Base-by-base conservation (phyloP, 139 green algal species). In the Closterium sp. region DNA sequence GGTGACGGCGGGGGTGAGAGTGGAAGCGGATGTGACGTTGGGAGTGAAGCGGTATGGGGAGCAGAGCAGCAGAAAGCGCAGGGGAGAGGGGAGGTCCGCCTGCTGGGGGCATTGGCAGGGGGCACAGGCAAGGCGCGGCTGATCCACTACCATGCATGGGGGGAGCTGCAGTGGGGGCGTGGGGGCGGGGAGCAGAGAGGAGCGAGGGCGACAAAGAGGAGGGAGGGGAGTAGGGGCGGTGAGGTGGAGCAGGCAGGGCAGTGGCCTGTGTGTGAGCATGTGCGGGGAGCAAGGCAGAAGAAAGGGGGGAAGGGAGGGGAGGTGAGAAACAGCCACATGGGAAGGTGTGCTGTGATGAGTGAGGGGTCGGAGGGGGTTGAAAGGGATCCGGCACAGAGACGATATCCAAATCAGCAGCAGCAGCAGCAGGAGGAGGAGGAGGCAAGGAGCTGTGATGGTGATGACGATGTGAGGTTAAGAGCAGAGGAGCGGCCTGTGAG, bases 81-180 rank as follows among this genome's bases (percentile, higher is more conserved):
- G 55, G 55, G 25, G 84, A 34, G 33, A 76, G 55, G 55, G 55
- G 55, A 76, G 55, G 55, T 76, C 16, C 55, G 55, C 25, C 55
- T 76, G 55, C 16, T 76, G 55, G 55, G 25, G 55, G 55, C 55
- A 12, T 28, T 76, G 16, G 55, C 25, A 28, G 55, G 55, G 55
- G 55, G 55, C 55, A 76, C 55, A 76, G 55, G 55, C 55, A 91
- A 91, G 66, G 88, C 34, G 10, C 43, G 88, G 1, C 10, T 91
- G 8, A 91, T 91, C 21, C 88, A 91, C 81, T 91, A 91, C 84
- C 88, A 91, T 91, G 88, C 88, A 33, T 69, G 30, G 30, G 38
- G 76, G 81, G 88, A 91, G 34, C 38, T 36, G 88, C 31, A 43
- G 84, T 38, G n/a, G 31, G 32, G 6, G 38, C 2, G 33, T 87